Percentiles rank a stretch among this genome's conserved stretches.
phyloP scores from a whole-genome alignment of 2,329 filamentous ascomycete genomes.

The Didymella arachidicola region DNA sequence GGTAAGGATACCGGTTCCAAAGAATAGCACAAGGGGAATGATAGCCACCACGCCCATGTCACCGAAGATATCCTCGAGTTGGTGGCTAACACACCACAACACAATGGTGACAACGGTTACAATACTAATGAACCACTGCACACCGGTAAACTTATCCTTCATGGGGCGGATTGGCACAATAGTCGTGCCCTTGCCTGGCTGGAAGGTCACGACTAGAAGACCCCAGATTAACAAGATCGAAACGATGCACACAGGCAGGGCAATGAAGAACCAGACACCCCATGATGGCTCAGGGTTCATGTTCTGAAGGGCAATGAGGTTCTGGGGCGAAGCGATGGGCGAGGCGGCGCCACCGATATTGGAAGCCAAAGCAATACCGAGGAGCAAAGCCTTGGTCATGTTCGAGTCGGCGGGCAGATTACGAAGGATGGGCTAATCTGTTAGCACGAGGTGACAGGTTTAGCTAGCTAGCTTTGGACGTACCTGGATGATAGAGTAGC shows the following conservation, averaged over 20 bases:
- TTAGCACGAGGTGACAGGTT: constrained; percentile 12
- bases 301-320: constrained; percentile 94
- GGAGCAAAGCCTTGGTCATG: constrained; percentile 94
- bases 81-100: constrained; percentile 92
- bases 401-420: constrained; percentile 88
- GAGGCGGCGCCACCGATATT: constrained; percentile 97
- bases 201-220: constrained; percentile 83
- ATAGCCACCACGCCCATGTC: constrained; percentile 99
- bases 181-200: constrained; percentile 81
- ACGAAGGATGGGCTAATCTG: constrained; percentile 83
- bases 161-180: constrained; percentile 92
- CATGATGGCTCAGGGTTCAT: constrained; percentile 92
- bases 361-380: constrained; percentile 92
- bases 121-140: constrained; percentile 91
- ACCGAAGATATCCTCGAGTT: constrained; percentile 85
- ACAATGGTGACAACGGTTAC: constrained; percentile 85
- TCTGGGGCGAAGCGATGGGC: constrained; percentile 96
- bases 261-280: constrained; percentile 97
- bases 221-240: constrained; percentile 90
- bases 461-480: constrained; percentile 25
- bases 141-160: constrained; percentile 83
- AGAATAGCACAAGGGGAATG: constrained; percentile 94
- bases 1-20: constrained; percentile 92
- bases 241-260: constrained; percentile 89
- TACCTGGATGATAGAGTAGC: constrained; percentile 96